Percentiles rank a stretch among this genome's conserved stretches.
Evolutionary conservation across 2,329 filamentous ascomycete genomes (phyloP).

Genomic region (Berkeleyomyces basicola): DNA sequence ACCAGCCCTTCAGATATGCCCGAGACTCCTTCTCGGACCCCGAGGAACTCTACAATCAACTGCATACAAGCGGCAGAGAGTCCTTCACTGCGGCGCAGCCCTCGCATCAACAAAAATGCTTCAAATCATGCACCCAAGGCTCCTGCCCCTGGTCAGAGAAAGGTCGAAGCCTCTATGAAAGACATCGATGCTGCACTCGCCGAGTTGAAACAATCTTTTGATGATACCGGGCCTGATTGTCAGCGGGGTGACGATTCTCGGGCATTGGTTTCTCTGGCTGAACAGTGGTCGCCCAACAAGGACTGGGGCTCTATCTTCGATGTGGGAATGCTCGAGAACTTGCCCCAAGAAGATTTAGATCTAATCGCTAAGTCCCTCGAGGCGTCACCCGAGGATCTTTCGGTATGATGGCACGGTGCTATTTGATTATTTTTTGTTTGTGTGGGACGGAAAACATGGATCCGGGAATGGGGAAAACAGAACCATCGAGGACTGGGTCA

Average conservation of each 20-base stretch:
- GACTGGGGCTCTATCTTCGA: conserved; percentile 8
- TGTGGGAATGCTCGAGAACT: conserved; percentile 2
- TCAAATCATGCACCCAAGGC: not conserved
- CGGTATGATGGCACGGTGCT: not conserved
- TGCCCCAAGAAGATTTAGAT: not conserved
- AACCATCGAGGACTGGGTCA: not conserved
- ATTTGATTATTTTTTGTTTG: not conserved
- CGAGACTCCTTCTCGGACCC: conserved; percentile 32
- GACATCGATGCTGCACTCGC: conserved; percentile 13
- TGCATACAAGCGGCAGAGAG: conserved; percentile 19
- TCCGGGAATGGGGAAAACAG: not conserved
- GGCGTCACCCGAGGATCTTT: not conserved
- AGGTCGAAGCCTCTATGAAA: conserved; percentile 11
- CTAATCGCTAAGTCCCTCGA: not conserved
- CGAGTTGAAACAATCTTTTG: conserved; percentile 10
- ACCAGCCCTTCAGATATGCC: conserved; percentile 23
- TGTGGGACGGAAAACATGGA: not conserved
- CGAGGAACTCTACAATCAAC: conserved; percentile 20
- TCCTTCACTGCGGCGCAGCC: conserved; percentile 27
- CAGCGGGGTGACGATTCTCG: not conserved
- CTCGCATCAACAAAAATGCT: conserved; percentile 19
- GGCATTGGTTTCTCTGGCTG: not conserved
- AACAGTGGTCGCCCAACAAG: conserved; percentile 8
- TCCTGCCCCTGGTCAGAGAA: conserved; percentile 4
- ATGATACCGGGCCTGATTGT: not conserved